These are phyloP conservation scores for Paxillus rubicundulus DNA, from an alignment of 768 basidiomycete species.

Conservation along the genomic window DNA sequence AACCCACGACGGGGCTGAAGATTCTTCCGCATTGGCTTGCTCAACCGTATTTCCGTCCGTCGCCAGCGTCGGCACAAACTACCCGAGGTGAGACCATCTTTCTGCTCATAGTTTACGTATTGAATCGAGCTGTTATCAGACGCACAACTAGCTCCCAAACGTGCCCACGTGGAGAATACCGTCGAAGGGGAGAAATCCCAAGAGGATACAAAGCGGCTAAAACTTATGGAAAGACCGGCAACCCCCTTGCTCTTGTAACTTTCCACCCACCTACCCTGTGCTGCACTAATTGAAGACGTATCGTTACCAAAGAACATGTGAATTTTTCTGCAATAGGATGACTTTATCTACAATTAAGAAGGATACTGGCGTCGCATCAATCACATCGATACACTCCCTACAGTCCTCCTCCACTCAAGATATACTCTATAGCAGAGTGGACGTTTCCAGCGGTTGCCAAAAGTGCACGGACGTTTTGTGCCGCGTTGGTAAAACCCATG, in stretches of 20 bases:
- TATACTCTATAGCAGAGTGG: conserved; percentile 89
- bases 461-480: conserved; percentile 87
- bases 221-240: neutral
- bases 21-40: conserved; percentile 66
- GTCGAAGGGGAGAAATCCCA: neutral
- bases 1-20: conserved; percentile 48
- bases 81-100: neutral
- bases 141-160: neutral
- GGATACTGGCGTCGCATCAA: neutral
- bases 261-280: neutral
- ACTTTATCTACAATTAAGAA: neutral
- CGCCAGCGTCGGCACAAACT: neutral
- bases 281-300: neutral
- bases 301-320: neutral
- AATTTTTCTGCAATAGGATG: neutral
- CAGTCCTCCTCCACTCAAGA: conserved; percentile 76
- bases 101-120: neutral
- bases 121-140: neutral
- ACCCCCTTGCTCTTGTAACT: neutral
- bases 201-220: neutral
- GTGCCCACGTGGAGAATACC: neutral
- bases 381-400: conserved; percentile 21
- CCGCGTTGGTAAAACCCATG: conserved; percentile 91
- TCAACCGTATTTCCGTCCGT: conserved; percentile 58
- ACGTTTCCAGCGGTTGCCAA: conserved; percentile 93